A percentile compares a stretch with the other conserved stretches of the same genome.
Evolutionary conservation across 495 filamentous ascomycete species (phyloP).

Genomic region (Aspergillus leporis): DNA sequence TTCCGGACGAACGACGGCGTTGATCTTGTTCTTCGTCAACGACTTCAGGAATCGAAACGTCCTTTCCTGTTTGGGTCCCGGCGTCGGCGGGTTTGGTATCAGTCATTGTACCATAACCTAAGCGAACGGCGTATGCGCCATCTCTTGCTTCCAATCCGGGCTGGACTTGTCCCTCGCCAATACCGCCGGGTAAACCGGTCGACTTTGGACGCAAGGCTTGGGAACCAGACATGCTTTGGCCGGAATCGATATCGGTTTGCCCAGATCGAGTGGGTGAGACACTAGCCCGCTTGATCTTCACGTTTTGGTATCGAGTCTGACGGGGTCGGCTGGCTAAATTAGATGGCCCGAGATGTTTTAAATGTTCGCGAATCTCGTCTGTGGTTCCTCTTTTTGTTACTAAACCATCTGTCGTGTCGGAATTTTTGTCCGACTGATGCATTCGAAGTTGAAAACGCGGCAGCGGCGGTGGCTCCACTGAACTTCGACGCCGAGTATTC

Average conservation of each 20-base stretch:
- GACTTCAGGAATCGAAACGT: constrained; percentile 38
- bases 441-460: constrained; percentile 47
- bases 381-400: constrained; percentile 42
- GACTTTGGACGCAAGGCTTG: constrained; percentile 21
- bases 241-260: constrained; percentile 39
- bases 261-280: constrained; percentile 41
- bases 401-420: constrained; percentile 29
- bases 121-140: constrained; percentile 64
- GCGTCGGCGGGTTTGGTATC: constrained; percentile 26
- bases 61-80: constrained; percentile 26
- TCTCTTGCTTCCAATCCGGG: constrained; percentile 62
- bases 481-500: constrained; percentile 35
- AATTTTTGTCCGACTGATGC: constrained; percentile 28
- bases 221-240: constrained; percentile 30
- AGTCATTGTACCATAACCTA: constrained; percentile 63
- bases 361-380: constrained; percentile 74
- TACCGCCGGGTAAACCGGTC: constrained; percentile 44
- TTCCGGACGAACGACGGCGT: constrained; percentile 20
- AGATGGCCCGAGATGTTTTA: constrained; percentile 89
- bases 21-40: constrained; percentile 42
- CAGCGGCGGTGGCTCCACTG: constrained; percentile 51
- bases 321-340: constrained; percentile 85
- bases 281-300: constrained; percentile 83
- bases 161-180: constrained; percentile 50
- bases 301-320: constrained; percentile 77